Evolutionary conservation across 768 basidiomycete genomes (phyloP).

Genomic region (Rhizopogon vinicolor): DNA sequence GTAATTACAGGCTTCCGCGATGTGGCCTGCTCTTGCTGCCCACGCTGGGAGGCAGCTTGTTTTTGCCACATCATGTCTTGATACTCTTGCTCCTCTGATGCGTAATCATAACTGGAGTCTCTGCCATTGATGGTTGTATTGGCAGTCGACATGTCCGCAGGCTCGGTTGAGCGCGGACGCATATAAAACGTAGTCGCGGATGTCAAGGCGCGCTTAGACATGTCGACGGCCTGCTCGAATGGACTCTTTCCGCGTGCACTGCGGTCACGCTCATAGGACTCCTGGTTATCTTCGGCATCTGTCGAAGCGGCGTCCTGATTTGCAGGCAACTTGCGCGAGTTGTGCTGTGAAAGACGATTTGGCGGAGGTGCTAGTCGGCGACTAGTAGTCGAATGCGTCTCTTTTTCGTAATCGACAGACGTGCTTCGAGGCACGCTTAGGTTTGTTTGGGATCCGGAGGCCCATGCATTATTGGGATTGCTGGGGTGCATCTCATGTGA

Average conservation of each 20-base stretch:
- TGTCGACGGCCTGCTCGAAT: conserved; percentile 54
- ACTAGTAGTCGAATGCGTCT: conserved; percentile 46
- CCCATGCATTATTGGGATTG: conserved; percentile 65
- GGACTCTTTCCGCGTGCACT: conserved; percentile 64
- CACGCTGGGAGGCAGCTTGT: conserved; percentile 12
- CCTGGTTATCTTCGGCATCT: conserved; percentile 44
- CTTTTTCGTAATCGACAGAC: conserved; percentile 76
- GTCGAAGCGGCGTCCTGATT: conserved; percentile 46
- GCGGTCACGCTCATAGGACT: conserved; percentile 21
- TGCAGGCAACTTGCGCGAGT: conserved; percentile 43
- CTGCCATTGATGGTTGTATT: conserved; percentile 29
- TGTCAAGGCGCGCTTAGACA: conserved; percentile 46
- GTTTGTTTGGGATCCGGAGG: conserved; percentile 48
- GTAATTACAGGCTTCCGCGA: conserved; percentile 28
- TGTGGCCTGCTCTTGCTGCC: conserved; percentile 16
- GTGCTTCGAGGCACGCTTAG: conserved; percentile 61
- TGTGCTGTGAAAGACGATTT: conserved; percentile 33
- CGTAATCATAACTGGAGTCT: conserved; percentile 69
- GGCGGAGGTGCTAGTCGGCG: conserved; percentile 66
- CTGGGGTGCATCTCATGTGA: conserved; percentile 36
- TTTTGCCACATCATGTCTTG: conserved; percentile 30
- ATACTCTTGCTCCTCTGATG: conserved; percentile 67
- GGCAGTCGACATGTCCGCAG: conserved; percentile 35
- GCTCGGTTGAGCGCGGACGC: conserved; percentile 57
- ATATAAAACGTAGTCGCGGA: conserved; percentile 60